Conservation (phyloP, 1,284 basidiomycete genomes). For the Ustilago crameri region DNA sequence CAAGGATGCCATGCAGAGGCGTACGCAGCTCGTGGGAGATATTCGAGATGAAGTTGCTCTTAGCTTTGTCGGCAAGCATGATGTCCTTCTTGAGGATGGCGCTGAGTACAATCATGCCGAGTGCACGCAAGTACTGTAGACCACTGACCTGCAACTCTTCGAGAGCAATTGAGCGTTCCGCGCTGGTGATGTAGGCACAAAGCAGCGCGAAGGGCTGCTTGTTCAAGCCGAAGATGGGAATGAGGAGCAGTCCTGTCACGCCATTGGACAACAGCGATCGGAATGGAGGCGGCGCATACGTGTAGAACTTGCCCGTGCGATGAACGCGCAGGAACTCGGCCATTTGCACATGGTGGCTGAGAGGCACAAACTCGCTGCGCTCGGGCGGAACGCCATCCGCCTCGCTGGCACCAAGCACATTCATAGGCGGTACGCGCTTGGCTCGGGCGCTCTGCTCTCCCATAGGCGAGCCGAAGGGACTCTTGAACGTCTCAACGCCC, state of each 20-base stretch:
- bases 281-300: slow-evolving; percentile 56
- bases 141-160: slow-evolving; percentile 79
- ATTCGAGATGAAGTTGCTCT: slow-evolving; percentile 88
- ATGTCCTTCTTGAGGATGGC: slow-evolving; percentile 91
- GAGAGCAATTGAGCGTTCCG: slow-evolving; percentile 81
- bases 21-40: slow-evolving; percentile 84
- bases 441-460: slow-evolving; percentile 27
- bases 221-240: slow-evolving; percentile 93
- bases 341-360: slow-evolving; percentile 57
- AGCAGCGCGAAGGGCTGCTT: slow-evolving; percentile 89
- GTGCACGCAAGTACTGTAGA: slow-evolving; percentile 86
- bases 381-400: slow-evolving; percentile 24
- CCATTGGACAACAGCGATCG: slow-evolving; percentile 57
- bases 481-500: slow-evolving; percentile 40
- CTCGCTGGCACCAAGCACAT: slow-evolving; percentile 61
- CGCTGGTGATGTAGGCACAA: slow-evolving; percentile 84
- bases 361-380: slow-evolving; percentile 54
- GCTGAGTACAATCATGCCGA: slow-evolving; percentile 91
- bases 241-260: slow-evolving; percentile 51
- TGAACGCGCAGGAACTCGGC: slow-evolving; percentile 61
- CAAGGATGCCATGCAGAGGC: slow-evolving; percentile 75
- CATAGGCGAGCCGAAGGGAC: slow-evolving; percentile 22
- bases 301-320: slow-evolving; percentile 56
- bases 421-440: slow-evolving; percentile 60
- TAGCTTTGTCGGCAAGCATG: slow-evolving; percentile 90